phyloP scores from a whole-genome alignment of 768 basidiomycete species.

The Rhodocollybia butyracea region DNA sequence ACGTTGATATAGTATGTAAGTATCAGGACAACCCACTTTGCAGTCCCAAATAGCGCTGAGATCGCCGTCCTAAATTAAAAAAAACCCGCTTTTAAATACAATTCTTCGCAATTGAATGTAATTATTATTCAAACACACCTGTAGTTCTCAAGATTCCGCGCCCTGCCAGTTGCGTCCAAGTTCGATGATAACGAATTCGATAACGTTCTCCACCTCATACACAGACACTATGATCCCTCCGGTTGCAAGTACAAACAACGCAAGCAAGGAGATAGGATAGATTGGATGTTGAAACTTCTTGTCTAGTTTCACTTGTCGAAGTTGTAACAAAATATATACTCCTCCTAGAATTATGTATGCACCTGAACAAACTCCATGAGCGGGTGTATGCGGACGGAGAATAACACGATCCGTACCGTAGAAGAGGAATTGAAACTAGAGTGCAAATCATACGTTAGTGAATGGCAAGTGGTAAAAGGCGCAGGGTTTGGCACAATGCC shows the following conservation, averaged over 20 bases:
- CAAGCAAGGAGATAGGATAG: not conserved
- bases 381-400: not conserved
- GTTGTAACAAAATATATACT: not conserved
- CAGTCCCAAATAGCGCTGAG: not conserved
- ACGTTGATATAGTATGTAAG: too few species aligned
- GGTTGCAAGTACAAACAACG: slow-evolving; percentile 1
- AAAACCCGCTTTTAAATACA: not conserved
- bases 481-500: not conserved
- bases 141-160: not conserved
- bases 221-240: not conserved
- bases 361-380: too few species aligned
- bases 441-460: not conserved
- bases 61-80: not conserved
- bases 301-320: not conserved
- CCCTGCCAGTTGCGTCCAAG: not conserved
- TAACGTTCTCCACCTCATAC: not conserved
- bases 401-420: not conserved
- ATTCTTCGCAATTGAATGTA: too few species aligned
- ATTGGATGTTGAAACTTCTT: not conserved
- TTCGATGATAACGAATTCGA: not conserved
- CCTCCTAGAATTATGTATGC: not conserved
- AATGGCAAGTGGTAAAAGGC: not conserved
- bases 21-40: not conserved
- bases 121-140: not conserved
- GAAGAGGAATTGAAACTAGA: slow-evolving; percentile 2